Evolutionary conservation across 257 asterid genomes (phyloP), one percentile per base, ranked within the genome.

Genomic region (Dorcoceras hygrometricum): DNA sequence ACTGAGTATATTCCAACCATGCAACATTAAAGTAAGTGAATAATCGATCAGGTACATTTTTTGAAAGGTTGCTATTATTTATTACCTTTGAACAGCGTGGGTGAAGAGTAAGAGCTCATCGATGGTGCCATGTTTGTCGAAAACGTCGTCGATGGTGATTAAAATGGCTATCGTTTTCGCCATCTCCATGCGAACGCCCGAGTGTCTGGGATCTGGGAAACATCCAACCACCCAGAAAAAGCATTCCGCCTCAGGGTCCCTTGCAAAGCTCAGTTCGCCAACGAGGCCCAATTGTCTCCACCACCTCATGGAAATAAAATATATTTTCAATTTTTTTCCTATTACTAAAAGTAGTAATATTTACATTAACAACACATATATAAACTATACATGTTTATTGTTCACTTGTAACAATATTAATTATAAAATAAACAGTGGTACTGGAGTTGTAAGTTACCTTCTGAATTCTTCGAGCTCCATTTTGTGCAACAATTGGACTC

Each of bases 161-260:
- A 80, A 77, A 56, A 80, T 67, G 58, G 82, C 79, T 50, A 80
- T 68, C 14, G 79, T 77, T 53, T 80, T 77, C 16, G 80, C 80
- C 0, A 80, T 34, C 24, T 80, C 82, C 48, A 77, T 71, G 8
- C 82, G 70, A 62, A 66, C 71, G 20, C 63, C 20, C 0, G 82
- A 70, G 58, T 76, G 74, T 46, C 65, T 80, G 5, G 82, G 82
- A 11, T 80, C 76, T 7, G 82, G 82, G 27, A 80, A 65, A n/a
- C 71, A n/a, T 27, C 84, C 84, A 16, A 80, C 78, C 0, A 82
- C 76, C 84, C 84, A 80, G 25, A 76, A 67, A 54, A 76, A 80
- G 65, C 84, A 76, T 55, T 80, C 80, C 12, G 71, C 34, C 0
- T 79, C 78, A 2, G 79, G 67, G 60, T 76, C 79, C 29, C 84